Base-by-base conservation (phyloP, 2,329 filamentous ascomycete genomes). In the Penicillium hesseltinei region DNA sequence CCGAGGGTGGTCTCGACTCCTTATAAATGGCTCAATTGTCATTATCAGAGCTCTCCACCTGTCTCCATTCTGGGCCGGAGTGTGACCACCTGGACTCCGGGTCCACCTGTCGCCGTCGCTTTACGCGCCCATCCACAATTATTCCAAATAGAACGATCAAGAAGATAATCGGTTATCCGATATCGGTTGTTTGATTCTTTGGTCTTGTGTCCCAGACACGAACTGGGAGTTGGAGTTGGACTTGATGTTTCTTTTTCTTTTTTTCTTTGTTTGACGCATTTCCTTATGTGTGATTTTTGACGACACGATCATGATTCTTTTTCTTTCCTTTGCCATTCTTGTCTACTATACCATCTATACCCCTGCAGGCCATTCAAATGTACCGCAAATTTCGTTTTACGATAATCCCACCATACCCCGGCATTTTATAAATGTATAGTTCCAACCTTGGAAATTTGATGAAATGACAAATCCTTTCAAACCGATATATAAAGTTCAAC, bases 251-350 rank as follows among this genome's bases (percentile, higher is more conserved):
- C 29, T 10, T 38, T 27, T 45, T 21, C 23, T 6, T 29, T 35
- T 31, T 13, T 9, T 5, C 4, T 52, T 33, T 53, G 23, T 56
- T 36, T 47, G 8, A 38, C n/a, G 31, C 47, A 31, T 39, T 27
- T 38, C 15, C 29, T 29, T 21, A 25, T 46, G 40, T 46, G 40
- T 13, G 23, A 27, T 33, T 15, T 23, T 10, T 42, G 27, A 53
- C 21, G 52, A 54, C 38, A 43, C 17, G 42, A 56, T 47, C 15
- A 56, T 42, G 54, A 57, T 47, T 53, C 17, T n/a, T 15, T 10
- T 5, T 49, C 17, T 43, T 43, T 23, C 2, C 11, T 38, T 19
- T 29, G 0, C 19, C 23, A 38, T 36, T 31, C 13, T 25, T 23
- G 27, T 25, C 21, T 19, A 49, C 21, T 23, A 54, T 25, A 47